Evolutionary conservation across 179 eudicot species (phyloP).

Genomic region (Carnegiea gigantea): DNA sequence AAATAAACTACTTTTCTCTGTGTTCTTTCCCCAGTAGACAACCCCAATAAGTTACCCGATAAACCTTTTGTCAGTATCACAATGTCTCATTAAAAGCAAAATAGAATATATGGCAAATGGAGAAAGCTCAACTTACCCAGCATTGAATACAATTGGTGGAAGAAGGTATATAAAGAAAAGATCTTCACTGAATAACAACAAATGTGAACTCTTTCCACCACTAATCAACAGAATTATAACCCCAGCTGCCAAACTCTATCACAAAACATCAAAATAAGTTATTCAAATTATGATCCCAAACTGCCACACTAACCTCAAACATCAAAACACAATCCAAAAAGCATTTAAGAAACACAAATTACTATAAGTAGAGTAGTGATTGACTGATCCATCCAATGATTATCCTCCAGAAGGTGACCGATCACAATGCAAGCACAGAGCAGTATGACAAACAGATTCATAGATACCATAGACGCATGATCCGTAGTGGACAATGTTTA

Average conservation of each 20-base stretch:
- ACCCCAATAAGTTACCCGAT: neutral
- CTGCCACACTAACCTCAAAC: neutral
- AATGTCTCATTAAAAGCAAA: neutral
- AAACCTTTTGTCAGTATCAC: conserved; percentile 6
- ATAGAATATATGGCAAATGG: neutral
- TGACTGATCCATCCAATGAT: conserved; percentile 95
- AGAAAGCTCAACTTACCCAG: too few species aligned
- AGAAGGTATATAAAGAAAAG: too few species aligned
- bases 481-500: conserved; percentile 54
- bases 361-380: conserved; percentile 84
- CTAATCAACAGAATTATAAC: conserved; percentile 67
- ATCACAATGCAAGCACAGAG: conserved; percentile 81
- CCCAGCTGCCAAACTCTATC: conserved; percentile 84
- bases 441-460: conserved; percentile 81
- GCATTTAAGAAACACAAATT: too few species aligned
- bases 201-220: conserved; percentile 80
- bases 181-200: too few species aligned
- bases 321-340: neutral
- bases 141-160: too few species aligned
- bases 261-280: conserved; percentile 13
- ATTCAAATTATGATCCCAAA: conserved; percentile 4
- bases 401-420: too few species aligned
- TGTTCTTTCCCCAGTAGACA: neutral
- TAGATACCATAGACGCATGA: conserved; percentile 70
- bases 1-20: neutral